Evolutionary conservation across 345 rosid species (phyloP).

Genomic region (Hibiscus syriacus): DNA sequence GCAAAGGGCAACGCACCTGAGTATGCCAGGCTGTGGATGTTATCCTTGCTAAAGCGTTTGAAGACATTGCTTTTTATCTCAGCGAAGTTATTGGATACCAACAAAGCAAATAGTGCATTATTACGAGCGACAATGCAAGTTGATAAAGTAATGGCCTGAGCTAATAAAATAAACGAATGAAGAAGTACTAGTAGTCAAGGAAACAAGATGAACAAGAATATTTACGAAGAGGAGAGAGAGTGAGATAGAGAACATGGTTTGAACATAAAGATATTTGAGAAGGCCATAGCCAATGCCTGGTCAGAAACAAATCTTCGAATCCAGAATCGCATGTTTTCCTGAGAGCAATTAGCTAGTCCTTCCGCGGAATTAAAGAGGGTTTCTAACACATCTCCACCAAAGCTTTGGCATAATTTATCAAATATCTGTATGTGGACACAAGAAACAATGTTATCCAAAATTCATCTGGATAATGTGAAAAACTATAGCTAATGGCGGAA

Average conservation of each 20-base stretch:
- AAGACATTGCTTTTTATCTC: slow-evolving; percentile 96
- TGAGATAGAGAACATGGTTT: slow-evolving; percentile 13
- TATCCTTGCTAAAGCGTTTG: slow-evolving; percentile 92
- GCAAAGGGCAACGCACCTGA: slow-evolving; percentile 47
- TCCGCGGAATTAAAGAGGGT: slow-evolving; percentile 77
- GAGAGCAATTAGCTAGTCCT: slow-evolving; percentile 51
- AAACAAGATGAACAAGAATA: slow-evolving; percentile 19
- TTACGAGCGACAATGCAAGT: slow-evolving; percentile 94
- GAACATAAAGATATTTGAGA: slow-evolving; percentile 75
- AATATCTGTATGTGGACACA: slow-evolving; percentile 50
- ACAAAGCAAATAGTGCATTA: slow-evolving; percentile 90
- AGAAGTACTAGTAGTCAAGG: slow-evolving; percentile 77
- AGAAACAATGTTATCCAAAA: not conserved
- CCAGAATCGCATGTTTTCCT: slow-evolving; percentile 44
- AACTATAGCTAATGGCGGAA: not conserved
- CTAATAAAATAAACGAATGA: slow-evolving; percentile 92
- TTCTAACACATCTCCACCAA: slow-evolving; percentile 87
- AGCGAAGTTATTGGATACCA: slow-evolving; percentile 95
- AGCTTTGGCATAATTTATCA: slow-evolving; percentile 86
- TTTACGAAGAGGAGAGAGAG: not conserved
- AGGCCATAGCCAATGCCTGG: slow-evolving; percentile 55
- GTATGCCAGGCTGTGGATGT: slow-evolving; percentile 74
- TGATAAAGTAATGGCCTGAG: slow-evolving; percentile 93
- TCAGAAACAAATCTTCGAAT: slow-evolving; percentile 64
- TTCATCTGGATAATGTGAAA: not conserved